A percentile compares a stretch with the other conserved stretches of the same genome.
Evolutionary conservation across 2,329 filamentous ascomycete species (phyloP).

Genomic region (Aphanoascus verrucosus): DNA sequence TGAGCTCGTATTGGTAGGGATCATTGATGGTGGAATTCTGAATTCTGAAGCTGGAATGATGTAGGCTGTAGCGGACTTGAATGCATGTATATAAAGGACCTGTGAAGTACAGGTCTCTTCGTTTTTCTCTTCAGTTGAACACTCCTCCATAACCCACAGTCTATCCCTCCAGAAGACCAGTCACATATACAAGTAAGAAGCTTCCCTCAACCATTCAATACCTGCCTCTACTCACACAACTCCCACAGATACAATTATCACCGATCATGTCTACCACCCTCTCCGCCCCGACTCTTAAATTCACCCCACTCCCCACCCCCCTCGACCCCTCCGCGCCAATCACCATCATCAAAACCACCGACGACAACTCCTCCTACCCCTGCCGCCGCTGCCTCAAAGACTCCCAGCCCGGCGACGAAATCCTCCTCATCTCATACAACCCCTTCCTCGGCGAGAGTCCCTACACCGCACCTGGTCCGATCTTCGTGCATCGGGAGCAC

Average conservation of each 20-base stretch:
- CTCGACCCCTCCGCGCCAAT: not conserved
- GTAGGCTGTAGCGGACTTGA: no score
- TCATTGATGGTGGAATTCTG: no score
- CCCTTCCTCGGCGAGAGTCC: constrained; percentile 2
- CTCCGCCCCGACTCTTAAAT: not conserved
- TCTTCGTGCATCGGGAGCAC: constrained; percentile 3
- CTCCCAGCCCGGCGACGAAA: not conserved
- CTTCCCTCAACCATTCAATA: no score
- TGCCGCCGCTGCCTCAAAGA: constrained; percentile 9
- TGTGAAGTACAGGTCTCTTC: no score
- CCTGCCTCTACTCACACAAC: not conserved
- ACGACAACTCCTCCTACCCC: not conserved
- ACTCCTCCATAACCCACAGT: no score
- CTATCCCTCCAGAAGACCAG: no score
- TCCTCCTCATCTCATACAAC: constrained; percentile 8
- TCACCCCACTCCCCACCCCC: constrained; percentile 7
- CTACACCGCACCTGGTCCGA: constrained; percentile 1
- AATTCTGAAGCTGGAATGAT: no score
- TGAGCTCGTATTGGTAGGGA: no score
- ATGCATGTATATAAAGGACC: no score
- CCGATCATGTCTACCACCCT: not conserved
- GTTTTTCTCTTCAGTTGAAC: no score
- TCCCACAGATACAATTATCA: not conserved
- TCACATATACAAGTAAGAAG: no score
- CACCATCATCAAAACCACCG: not conserved